Conservation (phyloP, 1,284 basidiomycete species). For the Apiotrichum laibachii region DNA sequence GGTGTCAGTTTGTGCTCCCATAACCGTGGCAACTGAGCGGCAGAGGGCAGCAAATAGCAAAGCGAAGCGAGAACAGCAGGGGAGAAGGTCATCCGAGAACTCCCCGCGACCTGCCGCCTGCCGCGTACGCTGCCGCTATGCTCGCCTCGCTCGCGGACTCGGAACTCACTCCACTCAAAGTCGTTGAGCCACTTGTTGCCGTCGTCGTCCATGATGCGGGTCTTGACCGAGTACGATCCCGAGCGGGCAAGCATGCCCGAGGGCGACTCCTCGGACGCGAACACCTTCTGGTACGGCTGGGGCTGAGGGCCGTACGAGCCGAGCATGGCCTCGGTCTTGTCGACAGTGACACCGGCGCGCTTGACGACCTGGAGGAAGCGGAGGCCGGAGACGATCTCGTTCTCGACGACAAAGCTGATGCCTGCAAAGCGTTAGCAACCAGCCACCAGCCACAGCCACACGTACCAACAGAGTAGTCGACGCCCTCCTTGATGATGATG, state of each 20-base stretch:
- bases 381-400: conserved; percentile 56
- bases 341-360: conserved; percentile 44
- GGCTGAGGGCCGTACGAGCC: conserved; percentile 55
- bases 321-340: conserved; percentile 53
- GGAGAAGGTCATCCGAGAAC: too few species aligned
- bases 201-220: conserved; percentile 57
- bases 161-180: conserved; percentile 50
- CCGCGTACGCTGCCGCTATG: too few species aligned
- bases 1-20: conserved; percentile 3
- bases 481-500: conserved; percentile 56
- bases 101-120: too few species aligned
- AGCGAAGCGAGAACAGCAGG: too few species aligned
- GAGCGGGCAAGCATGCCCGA: conserved; percentile 58
- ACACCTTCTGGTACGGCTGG: conserved; percentile 52
- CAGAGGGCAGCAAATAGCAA: too few species aligned
- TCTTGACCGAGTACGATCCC: conserved; percentile 55
- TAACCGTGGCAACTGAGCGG: too few species aligned
- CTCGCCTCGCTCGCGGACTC: not conserved
- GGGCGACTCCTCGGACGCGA: conserved; percentile 53
- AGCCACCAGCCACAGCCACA: not conserved
- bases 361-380: conserved; percentile 58
- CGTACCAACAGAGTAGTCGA: conserved; percentile 57
- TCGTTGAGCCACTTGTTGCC: conserved; percentile 50
- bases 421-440: not conserved
- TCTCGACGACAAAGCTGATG: conserved; percentile 42